Conservation (phyloP, 306 rosid genomes). For the Prosopis cineraria region DNA sequence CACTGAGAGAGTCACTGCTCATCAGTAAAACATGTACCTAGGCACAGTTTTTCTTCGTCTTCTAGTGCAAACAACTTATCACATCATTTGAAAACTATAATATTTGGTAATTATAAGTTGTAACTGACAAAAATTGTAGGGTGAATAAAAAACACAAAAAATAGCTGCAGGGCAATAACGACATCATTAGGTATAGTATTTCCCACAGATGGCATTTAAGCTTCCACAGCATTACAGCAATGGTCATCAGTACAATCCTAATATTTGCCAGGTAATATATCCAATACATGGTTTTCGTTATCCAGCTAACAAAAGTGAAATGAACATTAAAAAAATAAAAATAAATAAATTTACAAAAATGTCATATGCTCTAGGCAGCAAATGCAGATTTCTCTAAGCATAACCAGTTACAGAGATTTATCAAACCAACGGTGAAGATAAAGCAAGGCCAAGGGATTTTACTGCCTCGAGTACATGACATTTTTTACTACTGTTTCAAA, state of each 20-base stretch:
- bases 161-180: not conserved
- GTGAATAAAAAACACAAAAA: not conserved
- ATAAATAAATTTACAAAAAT: not conserved
- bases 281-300: not conserved
- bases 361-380: not conserved
- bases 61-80: slow-evolving; percentile 12
- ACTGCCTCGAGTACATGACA: too few species aligned
- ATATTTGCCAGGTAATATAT: not conserved
- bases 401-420: not conserved
- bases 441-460: slow-evolving; percentile 21
- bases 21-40: slow-evolving; percentile 3
- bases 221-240: not conserved
- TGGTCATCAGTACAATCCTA: not conserved
- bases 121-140: not conserved
- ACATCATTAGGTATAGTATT: not conserved
- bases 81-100: not conserved
- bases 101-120: not conserved
- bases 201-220: not conserved
- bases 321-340: not conserved
- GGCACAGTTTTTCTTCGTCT: not conserved
- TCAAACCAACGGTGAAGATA: not conserved
- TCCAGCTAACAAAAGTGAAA: not conserved
- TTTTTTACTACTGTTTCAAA: too few species aligned
- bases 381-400: not conserved
- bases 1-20: not conserved